Base-by-base conservation (phyloP, 2,329 filamentous ascomycete species). In the Fusarium palustre region DNA sequence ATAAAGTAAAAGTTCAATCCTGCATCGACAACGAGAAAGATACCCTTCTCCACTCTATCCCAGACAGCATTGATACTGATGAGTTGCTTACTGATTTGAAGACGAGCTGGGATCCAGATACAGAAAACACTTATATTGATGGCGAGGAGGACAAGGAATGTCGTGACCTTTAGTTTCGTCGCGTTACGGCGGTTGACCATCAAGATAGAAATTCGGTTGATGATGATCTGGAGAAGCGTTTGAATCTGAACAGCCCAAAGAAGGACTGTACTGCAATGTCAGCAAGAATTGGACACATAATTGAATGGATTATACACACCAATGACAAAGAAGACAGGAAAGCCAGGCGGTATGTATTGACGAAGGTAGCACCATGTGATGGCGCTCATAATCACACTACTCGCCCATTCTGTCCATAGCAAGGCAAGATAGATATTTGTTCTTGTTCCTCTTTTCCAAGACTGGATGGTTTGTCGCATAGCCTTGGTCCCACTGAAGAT, bases 81-180 rank as follows among this genome's bases (percentile, higher is more conserved):
- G 45, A 80, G 86, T 3, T 66, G 76, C 0, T 79, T 31, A n/a
- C 75, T 81, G 25, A 83, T 78, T 58, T 84, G 79, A 9, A 86
- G 76, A 9, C 84, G 81, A 1, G 84, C 81, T 0, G 86, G 86
- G 15, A 87, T 83, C 85, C 85, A 87, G 43, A 87, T 85, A 54
- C 76, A 80, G 65, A 85, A 86, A 10, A 87, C 85, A 8, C 81
- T 82, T 33, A 87, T 81, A 58, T 87, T 87, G 66, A 87, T 80
- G 3, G 74, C 55, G 1, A 81, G 80, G 42, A 87, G 82, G n/a
- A 85, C 22, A 5, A 78, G n/a, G 5, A 84, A 79, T 7, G 82
- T 80, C 3, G 70, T 72, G 49, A 82, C 79, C 64, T 86, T 86
- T 34, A 87, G 76, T 22, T 69, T 76, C 20, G 63, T 57, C 2